These are phyloP conservation scores for Panellus pusillus DNA, from an alignment of 768 basidiomycete species.

Conservation along the genomic window DNA sequence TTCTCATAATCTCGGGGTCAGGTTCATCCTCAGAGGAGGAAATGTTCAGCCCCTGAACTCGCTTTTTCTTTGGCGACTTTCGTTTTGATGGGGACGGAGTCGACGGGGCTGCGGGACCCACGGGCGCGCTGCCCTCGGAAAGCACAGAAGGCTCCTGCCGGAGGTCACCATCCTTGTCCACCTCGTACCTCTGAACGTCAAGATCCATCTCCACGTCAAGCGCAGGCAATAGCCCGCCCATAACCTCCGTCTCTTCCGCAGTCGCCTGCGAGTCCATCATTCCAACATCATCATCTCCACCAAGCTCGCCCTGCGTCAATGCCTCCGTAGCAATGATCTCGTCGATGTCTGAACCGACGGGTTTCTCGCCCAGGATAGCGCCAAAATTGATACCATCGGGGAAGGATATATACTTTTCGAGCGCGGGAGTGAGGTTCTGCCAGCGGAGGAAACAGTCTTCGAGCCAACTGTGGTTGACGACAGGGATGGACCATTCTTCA, in stretches of 20 bases:
- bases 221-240: slow-evolving; percentile 12
- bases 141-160: too few species aligned
- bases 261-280: slow-evolving; percentile 6
- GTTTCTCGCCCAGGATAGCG: slow-evolving; percentile 41
- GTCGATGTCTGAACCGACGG: slow-evolving; percentile 26
- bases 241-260: slow-evolving; percentile 19
- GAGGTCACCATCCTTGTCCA: neutral
- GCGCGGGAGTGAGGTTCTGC: slow-evolving; percentile 63
- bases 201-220: neutral
- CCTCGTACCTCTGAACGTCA: slow-evolving; percentile 11
- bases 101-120: neutral
- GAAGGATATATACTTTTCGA: slow-evolving; percentile 68
- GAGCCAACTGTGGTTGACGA: slow-evolving; percentile 90
- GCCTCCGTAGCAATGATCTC: slow-evolving; percentile 17
- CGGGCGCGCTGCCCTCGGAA: neutral
- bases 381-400: slow-evolving; percentile 68
- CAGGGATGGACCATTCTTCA: slow-evolving; percentile 74
- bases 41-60: neutral
- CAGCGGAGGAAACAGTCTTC: slow-evolving; percentile 88
- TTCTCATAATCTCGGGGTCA: slow-evolving; percentile 7
- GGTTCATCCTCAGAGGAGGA: slow-evolving; percentile 5
- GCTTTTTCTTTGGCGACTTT: neutral
- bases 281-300: neutral
- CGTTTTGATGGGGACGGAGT: neutral
- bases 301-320: slow-evolving; percentile 3